These are phyloP conservation scores for Termitomyces sp. DNA, from an alignment of 768 basidiomycete species.

Conservation along the genomic window DNA sequence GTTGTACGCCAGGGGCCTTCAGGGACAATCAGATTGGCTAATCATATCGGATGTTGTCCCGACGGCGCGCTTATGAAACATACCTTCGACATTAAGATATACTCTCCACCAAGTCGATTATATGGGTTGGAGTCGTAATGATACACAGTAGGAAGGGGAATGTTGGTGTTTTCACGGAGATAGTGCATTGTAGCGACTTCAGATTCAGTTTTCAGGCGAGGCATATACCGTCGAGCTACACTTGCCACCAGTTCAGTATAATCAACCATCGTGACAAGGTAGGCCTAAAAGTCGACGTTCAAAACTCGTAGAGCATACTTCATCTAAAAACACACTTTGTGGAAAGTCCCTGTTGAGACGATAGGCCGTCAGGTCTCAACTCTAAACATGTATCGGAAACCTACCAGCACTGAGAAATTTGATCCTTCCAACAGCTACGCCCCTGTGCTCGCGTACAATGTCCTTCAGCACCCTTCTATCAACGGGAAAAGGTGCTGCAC, in stretches of 20 bases:
- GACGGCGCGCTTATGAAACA: slow-evolving; percentile 15
- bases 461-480: slow-evolving; percentile 73
- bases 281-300: slow-evolving; percentile 44
- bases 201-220: slow-evolving; percentile 79
- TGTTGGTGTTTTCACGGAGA: slow-evolving; percentile 59
- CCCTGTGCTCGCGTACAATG: slow-evolving; percentile 68
- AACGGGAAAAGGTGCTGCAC: slow-evolving; percentile 63
- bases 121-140: slow-evolving; percentile 80
- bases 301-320: neutral
- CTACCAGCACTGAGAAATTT: slow-evolving; percentile 69
- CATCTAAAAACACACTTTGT: slow-evolving; percentile 45
- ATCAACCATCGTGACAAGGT: slow-evolving; percentile 63
- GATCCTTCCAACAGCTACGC: slow-evolving; percentile 61
- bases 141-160: slow-evolving; percentile 74
- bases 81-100: slow-evolving; percentile 84
- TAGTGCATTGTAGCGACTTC: slow-evolving; percentile 85
- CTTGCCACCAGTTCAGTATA: slow-evolving; percentile 64
- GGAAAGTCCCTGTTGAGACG: slow-evolving; percentile 64
- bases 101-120: slow-evolving; percentile 81
- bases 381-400: slow-evolving; percentile 20
- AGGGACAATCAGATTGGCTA: slow-evolving; percentile 1
- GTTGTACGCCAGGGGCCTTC: slow-evolving; percentile 70
- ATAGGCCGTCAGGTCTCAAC: slow-evolving; percentile 5
- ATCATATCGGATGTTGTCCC: slow-evolving; percentile 2
- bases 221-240: slow-evolving; percentile 83